Base-by-base conservation (phyloP, 371 early-diverging fungal genomes). In the Mucor irregularis region DNA sequence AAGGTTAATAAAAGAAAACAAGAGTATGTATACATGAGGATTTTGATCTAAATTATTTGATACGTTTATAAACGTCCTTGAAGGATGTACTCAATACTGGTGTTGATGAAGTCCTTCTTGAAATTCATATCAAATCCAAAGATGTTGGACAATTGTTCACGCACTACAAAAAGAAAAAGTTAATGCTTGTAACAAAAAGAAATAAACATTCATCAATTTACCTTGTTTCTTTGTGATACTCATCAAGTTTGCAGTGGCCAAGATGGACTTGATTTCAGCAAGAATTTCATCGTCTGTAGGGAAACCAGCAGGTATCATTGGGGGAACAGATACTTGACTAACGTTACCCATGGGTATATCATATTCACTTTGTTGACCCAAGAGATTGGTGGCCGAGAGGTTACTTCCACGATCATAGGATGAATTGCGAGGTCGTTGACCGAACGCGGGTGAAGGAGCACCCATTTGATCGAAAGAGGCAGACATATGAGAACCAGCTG, bases 61-160 rank as follows among this genome's bases (percentile, higher is more conserved):
- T 35, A 35, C 16, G 21, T 46, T 62, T 73, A 78, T 38, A 74
- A 42, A 42, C 68, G 70, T 34, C 69, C 73, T 55, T 75, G 75
- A 37, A 81, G 59, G 37, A 83, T 69, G 11, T 74, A 62, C 64
- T 94, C 95, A 52, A 97, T 95, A 50, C 84, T 84, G 37, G 78
- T 74, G 66, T 95, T 90, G 62, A 96, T 94, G 62, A 85, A 93
- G 38, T 94, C 93, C 66, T 92, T 93, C 65, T 86, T 78, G 2
- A 81, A 67, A 10, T 77, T 79, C 76, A 97, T 71, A 49, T 95
- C 95, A 22, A 89, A 80, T 4, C 89, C 89, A 69, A 92, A 95
- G 44, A 82, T 74, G 9, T 71, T 57, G 13, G 81, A 71, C 44
- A 97, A 66, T 61, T 89, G 84, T 58, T 92, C 89, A 16, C 97